Conservation (phyloP, 2,329 filamentous ascomycete species). For the Xylariaceae sp. region DNA sequence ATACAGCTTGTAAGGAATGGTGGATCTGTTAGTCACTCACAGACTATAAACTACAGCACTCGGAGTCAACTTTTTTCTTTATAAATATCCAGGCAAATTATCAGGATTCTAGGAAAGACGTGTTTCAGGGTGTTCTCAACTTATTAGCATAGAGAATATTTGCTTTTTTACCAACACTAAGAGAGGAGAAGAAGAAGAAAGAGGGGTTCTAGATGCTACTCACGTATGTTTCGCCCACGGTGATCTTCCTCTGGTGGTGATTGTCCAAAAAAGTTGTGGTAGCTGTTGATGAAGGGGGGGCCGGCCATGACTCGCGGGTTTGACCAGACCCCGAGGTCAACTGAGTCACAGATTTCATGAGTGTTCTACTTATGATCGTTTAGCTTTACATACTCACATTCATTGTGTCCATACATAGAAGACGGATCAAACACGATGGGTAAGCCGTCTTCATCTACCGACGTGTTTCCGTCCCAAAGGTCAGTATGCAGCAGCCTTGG, state of each 20-base stretch:
- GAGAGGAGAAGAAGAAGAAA: no score
- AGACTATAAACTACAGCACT: neutral
- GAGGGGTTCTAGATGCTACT: no score
- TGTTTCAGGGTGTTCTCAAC: no score
- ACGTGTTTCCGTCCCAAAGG: slow-evolving; percentile 1
- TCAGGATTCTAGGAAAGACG: no score
- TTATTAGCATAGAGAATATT: no score
- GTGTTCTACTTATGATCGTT: neutral
- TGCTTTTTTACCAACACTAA: no score
- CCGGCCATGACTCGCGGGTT: neutral
- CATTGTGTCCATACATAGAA: slow-evolving; percentile 2
- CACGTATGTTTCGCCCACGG: neutral
- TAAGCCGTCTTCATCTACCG: neutral
- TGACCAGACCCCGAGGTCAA: slow-evolving; percentile 1
- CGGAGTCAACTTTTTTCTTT: no score
- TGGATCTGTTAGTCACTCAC: neutral
- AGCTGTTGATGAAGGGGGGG: neutral
- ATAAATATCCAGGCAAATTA: no score
- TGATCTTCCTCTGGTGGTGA: slow-evolving; percentile 2
- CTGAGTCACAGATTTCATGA: neutral
- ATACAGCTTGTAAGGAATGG: neutral
- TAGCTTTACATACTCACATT: neutral
- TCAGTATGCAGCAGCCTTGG: neutral
- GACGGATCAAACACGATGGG: slow-evolving; percentile 2
- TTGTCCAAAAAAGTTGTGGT: slow-evolving; percentile 1